Evolutionary conservation across 345 rosid species (phyloP), one percentile per base, ranked within the genome.

Genomic region (Hypericum androsaemum): DNA sequence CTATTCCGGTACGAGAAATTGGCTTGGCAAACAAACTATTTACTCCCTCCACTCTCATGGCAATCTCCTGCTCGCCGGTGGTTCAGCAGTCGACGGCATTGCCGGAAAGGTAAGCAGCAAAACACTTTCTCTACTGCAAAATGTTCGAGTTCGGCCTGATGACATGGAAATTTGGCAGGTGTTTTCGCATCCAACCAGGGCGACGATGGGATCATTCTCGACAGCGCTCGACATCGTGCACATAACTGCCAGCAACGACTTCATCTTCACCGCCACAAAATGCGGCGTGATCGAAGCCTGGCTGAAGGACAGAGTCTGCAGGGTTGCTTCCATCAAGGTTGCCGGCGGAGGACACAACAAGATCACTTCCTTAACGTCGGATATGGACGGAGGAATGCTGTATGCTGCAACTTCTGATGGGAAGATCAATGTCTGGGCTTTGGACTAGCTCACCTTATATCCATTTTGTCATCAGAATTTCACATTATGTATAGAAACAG

Each of bases 341-440:
- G 47, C 49, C 5, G 49, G 48, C 2, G 70, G 70, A 7, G 72
- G 77, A 12, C 74, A 77, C 36, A 16, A 70, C 32, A 80, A 59
- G 67, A 56, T 65, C 22, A 68, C 82, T 43, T 70, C 77, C 16
- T 41, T 83, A 60, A 54, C 56, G 0, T 37, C 77, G 0, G 84
- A 80, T 38, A 22, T 4, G 8, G 77, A 74, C 7, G 77, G 80
- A 46, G 69, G 68, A 36, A 68, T 83, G 82, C 68, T 83, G 12
- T 83, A 60, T 47, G 76, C 80, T 10, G 84, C 71, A 7, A 61
- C 76, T 45, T 78, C 84, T 12, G 84, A 80, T 37, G 90, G 86
- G 40, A 77, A 69, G 72, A 72, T 83, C 37, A 77, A 77, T 81
- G 89, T 82, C 58, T 80, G 79, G 80, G 59, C 68, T 28, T 36